Base-by-base conservation (phyloP, 108 stramenopile genomes). In the Skeletonema grethae region DNA sequence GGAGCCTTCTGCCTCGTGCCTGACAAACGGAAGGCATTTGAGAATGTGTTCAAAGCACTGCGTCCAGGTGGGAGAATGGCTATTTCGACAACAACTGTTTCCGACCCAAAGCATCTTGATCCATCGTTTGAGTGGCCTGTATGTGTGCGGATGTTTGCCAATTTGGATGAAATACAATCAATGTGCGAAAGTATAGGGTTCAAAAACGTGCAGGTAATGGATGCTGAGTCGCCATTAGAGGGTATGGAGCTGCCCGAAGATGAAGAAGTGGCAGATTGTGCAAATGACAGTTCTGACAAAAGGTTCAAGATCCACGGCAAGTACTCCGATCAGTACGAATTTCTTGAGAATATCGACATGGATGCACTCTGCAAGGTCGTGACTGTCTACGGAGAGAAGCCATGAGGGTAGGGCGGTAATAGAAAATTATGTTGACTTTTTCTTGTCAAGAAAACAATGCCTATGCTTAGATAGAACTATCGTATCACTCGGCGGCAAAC, bases 91-190 rank as follows among this genome's bases (percentile, higher is more conserved):
- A 88, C 90, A 9, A 86, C 87, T 0, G 72, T 76, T 1, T 62
- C 79, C 8, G 77, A 83, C 31, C 46, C 46, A 48, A 48, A 48
- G 46, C 67, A 75, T 13, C 77, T 91, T 38, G 76, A 85, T 43
- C 77, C 74, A 15, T 86, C 83, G 35, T 82, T 87, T 20, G 58
- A 85, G 59, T 92, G 90, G 90, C 90, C 90, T 13, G 62, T 89
- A 36, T 92, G 90, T 64, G 88, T 92, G 88, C 69, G 76, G 50
- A 87, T 89, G 86, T 92, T 92, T 58, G 79, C 84, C 24, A 57
- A 64, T 13, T 79, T 86, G 74, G 78, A 85, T 10, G 75, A 87
- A 2, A 55, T 92, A 10, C 22, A 83, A 62, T 85, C 88, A 34
- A 86, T 92, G 73, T 87, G 84, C 25, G 82, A 89, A 58, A 56